Evolutionary conservation across 2,329 filamentous ascomycete species (phyloP).

Genomic region (Macrophomina phaseolina): DNA sequence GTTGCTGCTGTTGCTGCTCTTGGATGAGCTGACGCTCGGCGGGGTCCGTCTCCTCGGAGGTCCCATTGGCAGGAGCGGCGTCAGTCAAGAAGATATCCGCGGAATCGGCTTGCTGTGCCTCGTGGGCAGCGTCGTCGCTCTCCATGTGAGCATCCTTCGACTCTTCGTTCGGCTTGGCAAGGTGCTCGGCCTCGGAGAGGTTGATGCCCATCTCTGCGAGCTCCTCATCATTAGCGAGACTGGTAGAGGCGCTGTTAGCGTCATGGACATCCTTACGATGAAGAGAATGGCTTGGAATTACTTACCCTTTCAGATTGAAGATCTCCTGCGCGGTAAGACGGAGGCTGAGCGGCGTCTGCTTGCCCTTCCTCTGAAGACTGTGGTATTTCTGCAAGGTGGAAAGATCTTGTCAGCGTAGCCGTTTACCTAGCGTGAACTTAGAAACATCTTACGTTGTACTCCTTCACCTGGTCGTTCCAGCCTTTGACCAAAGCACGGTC

Average conservation of each 20-base stretch:
- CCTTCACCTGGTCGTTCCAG: conserved; percentile 44
- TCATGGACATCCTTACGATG: not conserved
- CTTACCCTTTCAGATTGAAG: not conserved
- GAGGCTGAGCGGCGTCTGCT: conserved; percentile 22
- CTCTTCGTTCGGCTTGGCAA: not conserved
- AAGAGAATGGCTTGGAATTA: not conserved
- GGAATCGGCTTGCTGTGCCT: not conserved
- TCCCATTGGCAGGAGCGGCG: not conserved
- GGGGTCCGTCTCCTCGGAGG: not conserved
- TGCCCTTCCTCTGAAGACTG: conserved; percentile 43
- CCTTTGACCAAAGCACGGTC: conserved; percentile 43
- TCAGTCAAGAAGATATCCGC: not conserved
- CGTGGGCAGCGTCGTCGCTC: not conserved
- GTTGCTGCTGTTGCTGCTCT: not conserved
- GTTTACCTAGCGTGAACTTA: not conserved
- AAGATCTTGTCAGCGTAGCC: not conserved
- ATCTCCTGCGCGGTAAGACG: conserved; percentile 4
- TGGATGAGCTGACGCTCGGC: conserved; percentile 15
- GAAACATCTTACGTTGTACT: conserved; percentile 41
- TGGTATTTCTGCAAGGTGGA: conserved; percentile 43
- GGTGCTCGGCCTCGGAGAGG: not conserved
- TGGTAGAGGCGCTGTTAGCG: conserved; percentile 31
- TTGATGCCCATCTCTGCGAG: conserved; percentile 29
- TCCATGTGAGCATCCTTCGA: not conserved
- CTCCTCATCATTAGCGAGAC: conserved; percentile 35